These are phyloP conservation scores for Xerocomellus amylosporus DNA, from an alignment of 768 basidiomycete species.

Conservation along the genomic window DNA sequence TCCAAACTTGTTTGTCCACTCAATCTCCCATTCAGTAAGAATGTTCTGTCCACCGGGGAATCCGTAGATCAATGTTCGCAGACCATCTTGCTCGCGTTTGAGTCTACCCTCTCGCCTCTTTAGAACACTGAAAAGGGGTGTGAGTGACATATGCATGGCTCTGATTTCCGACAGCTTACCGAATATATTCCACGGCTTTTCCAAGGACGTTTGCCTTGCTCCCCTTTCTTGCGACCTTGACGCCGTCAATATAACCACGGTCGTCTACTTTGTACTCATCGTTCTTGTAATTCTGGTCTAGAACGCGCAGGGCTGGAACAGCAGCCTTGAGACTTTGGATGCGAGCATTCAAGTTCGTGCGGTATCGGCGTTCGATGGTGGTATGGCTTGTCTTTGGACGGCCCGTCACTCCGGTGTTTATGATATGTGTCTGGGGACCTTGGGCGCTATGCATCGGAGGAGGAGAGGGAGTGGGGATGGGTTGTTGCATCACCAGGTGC, in stretches of 20 bases:
- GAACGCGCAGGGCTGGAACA: conserved; percentile 78
- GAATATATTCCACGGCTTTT: conserved; percentile 88
- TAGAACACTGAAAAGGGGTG: conserved; percentile 50
- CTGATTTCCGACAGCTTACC: conserved; percentile 34
- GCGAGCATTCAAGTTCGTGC: conserved; percentile 84
- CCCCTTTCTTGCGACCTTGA: conserved; percentile 86
- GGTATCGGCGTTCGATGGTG: conserved; percentile 84
- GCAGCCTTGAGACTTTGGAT: conserved; percentile 78
- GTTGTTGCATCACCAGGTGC: conserved; percentile 18
- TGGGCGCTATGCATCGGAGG: conserved; percentile 28
- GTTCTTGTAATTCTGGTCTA: conserved; percentile 52
- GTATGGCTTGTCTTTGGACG: conserved; percentile 80
- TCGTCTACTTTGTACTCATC: conserved; percentile 62
- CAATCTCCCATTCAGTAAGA: conserved; percentile 70
- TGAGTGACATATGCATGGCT: conserved; percentile 2
- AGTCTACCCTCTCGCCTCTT: conserved; percentile 75
- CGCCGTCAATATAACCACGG: conserved; percentile 87
- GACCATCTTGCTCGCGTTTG: conserved; percentile 69
- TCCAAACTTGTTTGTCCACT: conserved; percentile 73
- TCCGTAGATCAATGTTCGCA: conserved; percentile 64
- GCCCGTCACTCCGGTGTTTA: conserved; percentile 14
- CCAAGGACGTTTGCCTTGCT: conserved; percentile 89
- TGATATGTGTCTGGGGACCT: conserved; percentile 24
- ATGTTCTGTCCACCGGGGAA: conserved; percentile 74
- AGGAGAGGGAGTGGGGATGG: conserved; percentile 42